Conservation (phyloP, 768 basidiomycete genomes). For the Multifurca ochricompacta region DNA sequence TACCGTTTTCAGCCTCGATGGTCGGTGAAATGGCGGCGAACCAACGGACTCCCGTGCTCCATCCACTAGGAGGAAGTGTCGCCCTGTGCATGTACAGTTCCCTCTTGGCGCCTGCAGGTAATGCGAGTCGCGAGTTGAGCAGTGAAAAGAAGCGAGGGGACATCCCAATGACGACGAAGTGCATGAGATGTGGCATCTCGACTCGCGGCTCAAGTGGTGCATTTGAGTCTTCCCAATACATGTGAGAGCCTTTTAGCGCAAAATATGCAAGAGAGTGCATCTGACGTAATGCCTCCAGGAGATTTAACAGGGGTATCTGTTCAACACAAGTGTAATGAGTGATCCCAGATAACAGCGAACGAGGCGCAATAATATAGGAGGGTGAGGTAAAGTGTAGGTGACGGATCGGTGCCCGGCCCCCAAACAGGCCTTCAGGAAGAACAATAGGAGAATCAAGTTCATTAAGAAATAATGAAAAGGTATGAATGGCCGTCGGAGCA, state of each 20-base stretch:
- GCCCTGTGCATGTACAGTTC: neutral
- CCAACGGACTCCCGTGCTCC: slow-evolving; percentile 4
- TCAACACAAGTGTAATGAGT: slow-evolving; percentile 14
- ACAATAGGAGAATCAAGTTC: neutral
- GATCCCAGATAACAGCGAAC: slow-evolving; percentile 5
- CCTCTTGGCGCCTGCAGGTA: neutral
- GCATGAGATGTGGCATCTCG: slow-evolving; percentile 6
- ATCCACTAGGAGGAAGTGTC: neutral
- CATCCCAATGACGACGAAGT: neutral
- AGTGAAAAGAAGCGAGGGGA: slow-evolving; percentile 3
- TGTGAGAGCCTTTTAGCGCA: slow-evolving; percentile 1
- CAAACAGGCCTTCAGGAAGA: slow-evolving; percentile 8
- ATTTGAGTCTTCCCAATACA: neutral
- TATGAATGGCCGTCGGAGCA: neutral
- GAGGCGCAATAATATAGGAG: slow-evolving; percentile 2
- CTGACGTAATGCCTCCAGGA: slow-evolving; percentile 5
- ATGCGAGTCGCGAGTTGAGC: slow-evolving; percentile 1
- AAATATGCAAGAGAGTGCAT: slow-evolving; percentile 9
- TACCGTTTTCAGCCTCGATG: neutral
- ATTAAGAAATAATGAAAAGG: slow-evolving; percentile 1
- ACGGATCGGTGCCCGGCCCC: slow-evolving; percentile 9
- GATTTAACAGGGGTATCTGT: neutral
- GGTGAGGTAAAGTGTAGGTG: slow-evolving; percentile 1
- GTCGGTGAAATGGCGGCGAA: neutral
- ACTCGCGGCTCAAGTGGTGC: neutral